A percentile compares a stretch with the other conserved stretches of the same genome.
phyloP scores from a whole-genome alignment of 768 basidiomycete genomes.

The Auricularia auricula-judae region DNA sequence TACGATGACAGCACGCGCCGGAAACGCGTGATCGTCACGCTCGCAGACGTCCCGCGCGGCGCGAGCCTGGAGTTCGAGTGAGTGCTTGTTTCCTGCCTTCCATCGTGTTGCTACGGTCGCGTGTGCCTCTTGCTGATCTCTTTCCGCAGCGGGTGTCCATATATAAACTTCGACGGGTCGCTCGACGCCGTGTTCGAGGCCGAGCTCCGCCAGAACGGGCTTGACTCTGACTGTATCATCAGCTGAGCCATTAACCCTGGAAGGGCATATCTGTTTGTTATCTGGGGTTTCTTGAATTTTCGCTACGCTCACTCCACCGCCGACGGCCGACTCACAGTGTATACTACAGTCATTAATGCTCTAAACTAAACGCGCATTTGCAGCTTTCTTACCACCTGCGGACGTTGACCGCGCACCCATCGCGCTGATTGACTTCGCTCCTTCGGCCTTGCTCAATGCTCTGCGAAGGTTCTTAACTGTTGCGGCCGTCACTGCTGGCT shows the following conservation, averaged over 20 bases:
- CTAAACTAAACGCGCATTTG: background rate
- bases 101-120: background rate
- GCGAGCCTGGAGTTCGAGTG: background rate
- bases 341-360: background rate
- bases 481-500: too few species aligned
- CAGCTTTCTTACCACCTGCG: background rate
- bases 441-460: too few species aligned
- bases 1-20: background rate
- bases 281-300: too few species aligned
- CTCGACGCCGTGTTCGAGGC: background rate
- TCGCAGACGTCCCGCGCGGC: background rate
- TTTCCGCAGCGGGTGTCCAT: background rate
- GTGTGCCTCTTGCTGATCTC: too few species aligned
- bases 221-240: background rate
- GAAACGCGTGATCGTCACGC: background rate
- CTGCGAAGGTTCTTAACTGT: too few species aligned
- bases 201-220: background rate
- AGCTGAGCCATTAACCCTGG: background rate
- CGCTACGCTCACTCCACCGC: too few species aligned
- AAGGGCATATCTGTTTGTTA: too few species aligned
- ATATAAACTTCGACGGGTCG: background rate
- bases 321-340: too few species aligned
- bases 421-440: too few species aligned
- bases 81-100: background rate
- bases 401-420: too few species aligned